phyloP scores from a whole-genome alignment of 495 filamentous ascomycete genomes.

The Penicillium cinerascens region DNA sequence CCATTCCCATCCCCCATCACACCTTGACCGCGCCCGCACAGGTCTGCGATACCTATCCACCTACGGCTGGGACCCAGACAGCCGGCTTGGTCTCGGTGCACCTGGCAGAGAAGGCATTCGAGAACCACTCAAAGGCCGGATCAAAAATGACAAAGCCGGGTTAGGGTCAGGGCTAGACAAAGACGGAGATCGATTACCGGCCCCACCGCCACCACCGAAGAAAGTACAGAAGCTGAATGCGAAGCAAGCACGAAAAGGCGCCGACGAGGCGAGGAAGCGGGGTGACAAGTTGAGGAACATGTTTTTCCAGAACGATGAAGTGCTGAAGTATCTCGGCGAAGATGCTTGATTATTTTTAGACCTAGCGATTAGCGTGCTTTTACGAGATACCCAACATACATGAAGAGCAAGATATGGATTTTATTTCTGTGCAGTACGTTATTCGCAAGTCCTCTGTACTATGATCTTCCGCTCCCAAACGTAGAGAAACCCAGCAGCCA shows the following conservation, averaged over 20 bases:
- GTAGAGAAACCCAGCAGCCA: neutral
- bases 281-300: constrained; percentile 59
- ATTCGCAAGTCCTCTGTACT: neutral
- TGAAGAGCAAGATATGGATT: neutral
- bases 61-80: constrained; percentile 88
- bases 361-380: neutral
- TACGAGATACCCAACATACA: neutral
- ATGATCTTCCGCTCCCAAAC: neutral
- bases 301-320: constrained; percentile 66
- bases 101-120: constrained; percentile 65
- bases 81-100: constrained; percentile 66
- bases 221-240: constrained; percentile 63
- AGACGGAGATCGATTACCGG: constrained; percentile 21
- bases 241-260: constrained; percentile 61
- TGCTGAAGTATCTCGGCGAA: constrained; percentile 67
- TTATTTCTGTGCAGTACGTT: neutral
- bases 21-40: constrained; percentile 71
- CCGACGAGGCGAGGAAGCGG: constrained; percentile 57
- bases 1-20: constrained; percentile 82
- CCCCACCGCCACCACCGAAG: constrained; percentile 34
- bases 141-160: constrained; percentile 72
- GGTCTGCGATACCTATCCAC: constrained; percentile 72
- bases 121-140: constrained; percentile 67
- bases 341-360: constrained; percentile 6
- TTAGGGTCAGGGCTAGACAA: constrained; percentile 50